These are phyloP conservation scores for Nemania sp. DNA, from an alignment of 2,329 filamentous ascomycete species.

Conservation along the genomic window DNA sequence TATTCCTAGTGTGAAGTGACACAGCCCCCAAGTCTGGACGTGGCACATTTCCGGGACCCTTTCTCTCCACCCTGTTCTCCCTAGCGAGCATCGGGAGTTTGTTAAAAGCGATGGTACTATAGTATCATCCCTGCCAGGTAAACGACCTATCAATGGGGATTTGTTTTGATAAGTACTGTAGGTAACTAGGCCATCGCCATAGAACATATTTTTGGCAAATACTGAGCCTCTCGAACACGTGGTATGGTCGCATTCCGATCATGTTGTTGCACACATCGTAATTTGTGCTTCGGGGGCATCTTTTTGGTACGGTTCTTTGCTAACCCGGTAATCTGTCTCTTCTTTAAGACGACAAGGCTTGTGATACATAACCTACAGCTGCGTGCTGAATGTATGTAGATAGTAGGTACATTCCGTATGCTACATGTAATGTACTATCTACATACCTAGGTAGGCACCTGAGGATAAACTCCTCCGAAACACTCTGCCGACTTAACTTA, in stretches of 20 bases:
- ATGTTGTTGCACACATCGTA: background rate
- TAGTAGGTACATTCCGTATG: background rate
- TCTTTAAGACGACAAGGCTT: conserved; percentile 1
- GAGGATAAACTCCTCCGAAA: conserved; percentile 16
- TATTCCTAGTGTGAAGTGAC: too few species aligned
- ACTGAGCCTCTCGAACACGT: background rate
- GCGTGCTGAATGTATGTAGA: too few species aligned
- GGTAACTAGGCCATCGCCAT: background rate
- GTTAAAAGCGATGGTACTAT: background rate
- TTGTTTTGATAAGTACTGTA: background rate
- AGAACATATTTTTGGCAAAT: background rate
- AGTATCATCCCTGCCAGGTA: background rate
- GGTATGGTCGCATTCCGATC: background rate
- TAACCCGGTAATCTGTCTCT: background rate
- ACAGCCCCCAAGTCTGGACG: background rate
- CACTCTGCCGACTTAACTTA: background rate
- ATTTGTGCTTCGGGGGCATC: background rate
- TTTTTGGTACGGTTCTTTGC: background rate
- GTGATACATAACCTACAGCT: background rate
- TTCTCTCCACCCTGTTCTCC: conserved; percentile 6
- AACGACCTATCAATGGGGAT: background rate
- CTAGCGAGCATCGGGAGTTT: background rate
- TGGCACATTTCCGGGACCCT: background rate
- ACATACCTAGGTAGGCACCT: too few species aligned
- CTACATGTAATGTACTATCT: background rate